A percentile compares a stretch with the other conserved stretches of the same genome.
Evolutionary conservation across 345 rosid species (phyloP).

Genomic region (Eutrema japonicum): DNA sequence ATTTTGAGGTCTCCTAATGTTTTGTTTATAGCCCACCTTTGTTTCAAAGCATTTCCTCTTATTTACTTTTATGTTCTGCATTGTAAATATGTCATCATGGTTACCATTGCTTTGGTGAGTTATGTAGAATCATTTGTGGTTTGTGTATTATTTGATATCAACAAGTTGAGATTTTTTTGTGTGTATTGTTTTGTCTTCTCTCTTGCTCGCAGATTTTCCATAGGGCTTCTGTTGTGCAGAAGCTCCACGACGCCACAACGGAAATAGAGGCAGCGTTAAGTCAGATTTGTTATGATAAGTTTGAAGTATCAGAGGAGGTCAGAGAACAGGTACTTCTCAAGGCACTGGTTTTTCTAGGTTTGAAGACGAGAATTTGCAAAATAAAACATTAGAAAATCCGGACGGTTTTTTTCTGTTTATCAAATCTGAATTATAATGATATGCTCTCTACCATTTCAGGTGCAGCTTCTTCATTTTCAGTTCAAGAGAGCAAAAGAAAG

Average conservation of each 20-base stretch:
- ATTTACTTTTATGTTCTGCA: background rate
- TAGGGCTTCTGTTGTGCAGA: conserved; percentile 49
- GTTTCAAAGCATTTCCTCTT: conserved; percentile 2
- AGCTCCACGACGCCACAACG: conserved; percentile 61
- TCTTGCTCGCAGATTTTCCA: conserved; percentile 57
- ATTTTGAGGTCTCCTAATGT: background rate
- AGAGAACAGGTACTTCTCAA: conserved; percentile 72
- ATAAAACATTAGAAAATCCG: background rate
- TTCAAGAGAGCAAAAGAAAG: conserved; percentile 80
- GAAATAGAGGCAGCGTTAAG: conserved; percentile 75
- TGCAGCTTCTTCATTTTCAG: conserved; percentile 86
- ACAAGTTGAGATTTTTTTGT: conserved; percentile 13
- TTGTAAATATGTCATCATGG: background rate
- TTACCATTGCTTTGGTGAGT: conserved; percentile 18
- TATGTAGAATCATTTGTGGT: conserved; percentile 1
- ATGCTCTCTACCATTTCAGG: conserved; percentile 47
- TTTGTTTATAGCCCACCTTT: background rate
- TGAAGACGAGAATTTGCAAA: conserved; percentile 7
- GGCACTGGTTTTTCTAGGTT: background rate
- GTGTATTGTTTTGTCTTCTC: background rate
- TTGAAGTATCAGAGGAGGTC: conserved; percentile 80
- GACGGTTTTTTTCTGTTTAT: background rate
- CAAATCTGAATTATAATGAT: conserved; percentile 14
- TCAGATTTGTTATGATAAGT: conserved; percentile 60
- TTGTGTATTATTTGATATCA: conserved; percentile 1